Evolutionary conservation across 1,284 basidiomycete genomes (phyloP), one percentile per base, ranked within the genome.

Genomic region (Apiotrichum mycotoxinovorans): DNA sequence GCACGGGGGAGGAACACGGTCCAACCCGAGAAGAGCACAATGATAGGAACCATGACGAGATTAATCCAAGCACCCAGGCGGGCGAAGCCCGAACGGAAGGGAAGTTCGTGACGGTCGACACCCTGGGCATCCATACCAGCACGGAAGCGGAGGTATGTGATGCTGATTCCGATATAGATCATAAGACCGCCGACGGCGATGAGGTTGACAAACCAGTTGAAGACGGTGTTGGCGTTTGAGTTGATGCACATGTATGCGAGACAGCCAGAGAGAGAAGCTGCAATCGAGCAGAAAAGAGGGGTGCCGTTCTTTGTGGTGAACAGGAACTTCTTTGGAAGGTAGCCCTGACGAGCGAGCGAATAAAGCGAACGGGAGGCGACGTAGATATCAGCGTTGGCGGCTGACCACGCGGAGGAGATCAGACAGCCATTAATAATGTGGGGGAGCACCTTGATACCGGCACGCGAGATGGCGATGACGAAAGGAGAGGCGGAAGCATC

Each of bases 401-500:
- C 81, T 4, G 81, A 83, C 77, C 79, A 82, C 20, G 81, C 81
- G 1, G 57, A 53, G 18, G 51, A 40, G 43, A 69, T 51, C 23
- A 95, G 81, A 69, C 84, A 85, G 15, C 91, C 91, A 68, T 81
- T 80, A 70, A 81, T 77, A 54, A 80, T 83, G 49, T 82, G 83
- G 2, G 89, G 89, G 2, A 91, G 77, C 8, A 33, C 46, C 33
- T 48, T 34, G 34, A 48, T 48, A 33, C 88, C 86, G 2, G 88
- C 86, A 38, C 79, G 81, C 64, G 82, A 68, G 60, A 74, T 73
- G 56, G 72, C 89, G 63, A 91, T 88, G 60, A 91, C 89, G 74
- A 90, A 91, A 0, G 89, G 89, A 14, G 87, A 89, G 3, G 83
- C 83, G 4, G 88, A 88, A 33, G 83, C 86, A 18, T 83, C 65